Base-by-base conservation (phyloP, 257 asterid genomes). In the Buddleja alternifolia region DNA sequence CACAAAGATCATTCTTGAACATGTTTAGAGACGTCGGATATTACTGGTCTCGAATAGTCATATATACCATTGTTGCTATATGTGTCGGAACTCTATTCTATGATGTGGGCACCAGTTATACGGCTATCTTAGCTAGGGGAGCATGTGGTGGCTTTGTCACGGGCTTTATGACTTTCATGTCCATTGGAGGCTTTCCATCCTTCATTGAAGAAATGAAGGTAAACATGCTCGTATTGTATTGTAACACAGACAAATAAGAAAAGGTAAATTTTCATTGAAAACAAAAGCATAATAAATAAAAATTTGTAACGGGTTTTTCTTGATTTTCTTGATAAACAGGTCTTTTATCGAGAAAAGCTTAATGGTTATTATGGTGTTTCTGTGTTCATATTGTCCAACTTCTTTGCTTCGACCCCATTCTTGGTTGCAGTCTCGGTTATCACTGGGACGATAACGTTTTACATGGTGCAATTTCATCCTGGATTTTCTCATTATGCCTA, bases 151-250 rank as follows among this genome's bases (percentile, higher is more conserved):
- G 97, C 40, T 92, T 92, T 41, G 84, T 92, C 0, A 86, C 96
- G 0, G 98, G 98, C 23, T 92, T 84, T 62, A 90, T 92, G 97
- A 90, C 98, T 58, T 92, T 92, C 82, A 92, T 92, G 98, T 92
- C 98, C 29, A 92, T 92, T 23, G 98, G 98, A 24, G 98, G 98
- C 55, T 92, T 92, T 67, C 98, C 98, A n/a, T 92, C 97, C 14
- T 92, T 92, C 70, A 75, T 92, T 4, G 97, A 90, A 82, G 98
- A 90, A 68, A 86, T 92, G 96, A 88, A 83, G 93, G 96, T 90
- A 75, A 61, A 42, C 9, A 15, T 6, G 8, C 11, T n/a, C 10
- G 12, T 14, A 12, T 0, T 3, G 36, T 9, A 8, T 7, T 8
- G 0, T 14, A 21, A 21, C 10, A n/a, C 11, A 24, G 4, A 15